A percentile compares a stretch with the other conserved stretches of the same genome.
Conservation (phyloP, 192 early-diverging fungal genomes). For the Haplosporangium gracile region DNA sequence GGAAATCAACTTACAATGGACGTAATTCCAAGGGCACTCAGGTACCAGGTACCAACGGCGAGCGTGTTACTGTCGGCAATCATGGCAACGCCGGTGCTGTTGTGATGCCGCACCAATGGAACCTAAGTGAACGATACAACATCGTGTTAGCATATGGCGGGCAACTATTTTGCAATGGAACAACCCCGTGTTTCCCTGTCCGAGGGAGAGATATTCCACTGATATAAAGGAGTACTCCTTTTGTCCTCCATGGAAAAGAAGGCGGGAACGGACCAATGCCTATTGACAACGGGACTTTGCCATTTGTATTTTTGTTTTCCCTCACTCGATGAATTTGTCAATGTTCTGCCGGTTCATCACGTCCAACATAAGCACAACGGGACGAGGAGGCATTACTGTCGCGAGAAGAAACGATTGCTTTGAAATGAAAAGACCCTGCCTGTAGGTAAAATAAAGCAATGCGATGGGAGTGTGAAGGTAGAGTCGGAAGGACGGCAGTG, state of each 20-base stretch:
- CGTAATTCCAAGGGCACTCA: constrained; percentile 37
- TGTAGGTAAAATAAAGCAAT: background rate
- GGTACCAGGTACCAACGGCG: constrained; percentile 50
- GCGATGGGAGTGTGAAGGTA: background rate
- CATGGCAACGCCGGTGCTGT: constrained; percentile 40
- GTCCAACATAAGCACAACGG: background rate
- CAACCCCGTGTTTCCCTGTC: constrained; percentile 5
- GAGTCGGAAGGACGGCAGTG: background rate
- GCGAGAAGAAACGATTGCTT: background rate
- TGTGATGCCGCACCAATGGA: constrained; percentile 48
- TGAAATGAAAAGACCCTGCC: background rate
- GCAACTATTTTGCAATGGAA: background rate
- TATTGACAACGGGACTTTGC: background rate
- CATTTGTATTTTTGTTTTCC: background rate
- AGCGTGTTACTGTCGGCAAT: constrained; percentile 53
- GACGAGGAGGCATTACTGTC: background rate
- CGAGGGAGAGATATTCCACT: constrained; percentile 6
- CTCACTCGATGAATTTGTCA: background rate
- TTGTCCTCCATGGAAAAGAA: background rate
- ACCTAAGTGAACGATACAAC: constrained; percentile 17
- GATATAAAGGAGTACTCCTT: background rate
- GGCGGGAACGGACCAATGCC: background rate
- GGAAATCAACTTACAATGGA: constrained; percentile 26
- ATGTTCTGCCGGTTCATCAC: background rate
- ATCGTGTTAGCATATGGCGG: background rate